A percentile compares a stretch with the other conserved stretches of the same genome.
These are phyloP conservation scores for Stylonectria norvegica DNA, from an alignment of 2,329 filamentous ascomycete genomes.

Conservation along the genomic window DNA sequence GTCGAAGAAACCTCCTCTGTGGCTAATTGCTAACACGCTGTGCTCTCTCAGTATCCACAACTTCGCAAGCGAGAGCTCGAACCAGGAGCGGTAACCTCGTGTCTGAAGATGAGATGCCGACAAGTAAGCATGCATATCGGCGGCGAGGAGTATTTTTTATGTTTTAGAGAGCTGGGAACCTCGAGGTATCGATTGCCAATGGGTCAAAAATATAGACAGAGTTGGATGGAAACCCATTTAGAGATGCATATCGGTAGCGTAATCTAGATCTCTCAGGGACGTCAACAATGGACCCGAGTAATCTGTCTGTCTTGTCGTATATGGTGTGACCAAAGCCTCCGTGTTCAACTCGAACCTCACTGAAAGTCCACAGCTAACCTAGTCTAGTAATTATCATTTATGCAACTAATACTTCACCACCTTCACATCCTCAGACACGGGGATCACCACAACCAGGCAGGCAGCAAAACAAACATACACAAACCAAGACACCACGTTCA, in stretches of 20 bases:
- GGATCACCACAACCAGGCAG: too few species aligned
- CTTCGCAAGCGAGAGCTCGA: constrained; percentile 6
- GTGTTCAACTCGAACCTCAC: too few species aligned
- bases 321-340: too few species aligned
- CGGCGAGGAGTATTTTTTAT: background rate
- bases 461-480: too few species aligned
- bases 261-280: background rate
- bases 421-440: too few species aligned
- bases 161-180: background rate
- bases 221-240: background rate
- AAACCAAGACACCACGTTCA: too few species aligned
- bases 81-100: constrained; percentile 1
- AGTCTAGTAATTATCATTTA: too few species aligned
- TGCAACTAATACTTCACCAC: too few species aligned
- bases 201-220: background rate
- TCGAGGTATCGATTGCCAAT: background rate
- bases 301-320: too few species aligned
- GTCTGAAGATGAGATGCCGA: constrained; percentile 1
- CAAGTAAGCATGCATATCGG: background rate
- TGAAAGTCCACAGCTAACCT: too few species aligned
- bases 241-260: background rate
- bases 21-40: background rate
- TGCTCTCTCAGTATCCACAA: constrained; percentile 11
- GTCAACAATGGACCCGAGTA: background rate
- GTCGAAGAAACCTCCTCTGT: rapidly evolving